Conservation (phyloP, 2,329 filamentous ascomycete genomes). For the Atkinsonella hypoxylon region DNA sequence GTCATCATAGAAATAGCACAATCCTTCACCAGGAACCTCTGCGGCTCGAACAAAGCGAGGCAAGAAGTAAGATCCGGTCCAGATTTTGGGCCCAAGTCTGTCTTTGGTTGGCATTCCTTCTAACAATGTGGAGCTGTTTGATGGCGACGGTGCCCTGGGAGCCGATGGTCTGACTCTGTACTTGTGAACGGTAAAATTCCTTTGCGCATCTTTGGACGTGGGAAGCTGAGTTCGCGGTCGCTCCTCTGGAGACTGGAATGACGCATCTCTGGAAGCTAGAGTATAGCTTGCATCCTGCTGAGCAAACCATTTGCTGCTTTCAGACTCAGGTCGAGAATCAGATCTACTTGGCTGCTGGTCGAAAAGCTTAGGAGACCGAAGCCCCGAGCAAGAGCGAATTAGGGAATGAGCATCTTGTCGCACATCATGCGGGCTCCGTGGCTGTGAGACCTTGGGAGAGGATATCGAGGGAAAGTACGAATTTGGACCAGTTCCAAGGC, state of each 20-base stretch:
- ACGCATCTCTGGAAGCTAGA: conserved; percentile 27
- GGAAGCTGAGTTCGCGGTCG: conserved; percentile 25
- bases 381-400: conserved; percentile 26
- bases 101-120: conserved; percentile 43
- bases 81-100: conserved; percentile 54
- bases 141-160: conserved; percentile 17
- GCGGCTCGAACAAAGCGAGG: conserved; percentile 52
- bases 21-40: conserved; percentile 64
- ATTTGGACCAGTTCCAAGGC: conserved; percentile 25
- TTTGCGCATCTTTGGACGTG: conserved; percentile 20
- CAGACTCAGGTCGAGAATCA: conserved; percentile 25
- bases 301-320: conserved; percentile 24
- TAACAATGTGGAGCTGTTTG: conserved; percentile 18
- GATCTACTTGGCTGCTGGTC: conserved; percentile 25
- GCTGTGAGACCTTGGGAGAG: conserved; percentile 28
- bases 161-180: conserved; percentile 11
- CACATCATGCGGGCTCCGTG: conserved; percentile 34
- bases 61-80: conserved; percentile 55
- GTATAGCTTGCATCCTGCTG: conserved; percentile 32
- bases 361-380: conserved; percentile 32
- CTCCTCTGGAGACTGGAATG: conserved; percentile 22
- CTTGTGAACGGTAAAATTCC: conserved; percentile 16
- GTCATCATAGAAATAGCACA: conserved; percentile 81
- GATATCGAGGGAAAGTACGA: conserved; percentile 35
- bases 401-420: conserved; percentile 29